phyloP scores from a whole-genome alignment of 352 stramenopile genomes.

The Phytophthora sojae region DNA sequence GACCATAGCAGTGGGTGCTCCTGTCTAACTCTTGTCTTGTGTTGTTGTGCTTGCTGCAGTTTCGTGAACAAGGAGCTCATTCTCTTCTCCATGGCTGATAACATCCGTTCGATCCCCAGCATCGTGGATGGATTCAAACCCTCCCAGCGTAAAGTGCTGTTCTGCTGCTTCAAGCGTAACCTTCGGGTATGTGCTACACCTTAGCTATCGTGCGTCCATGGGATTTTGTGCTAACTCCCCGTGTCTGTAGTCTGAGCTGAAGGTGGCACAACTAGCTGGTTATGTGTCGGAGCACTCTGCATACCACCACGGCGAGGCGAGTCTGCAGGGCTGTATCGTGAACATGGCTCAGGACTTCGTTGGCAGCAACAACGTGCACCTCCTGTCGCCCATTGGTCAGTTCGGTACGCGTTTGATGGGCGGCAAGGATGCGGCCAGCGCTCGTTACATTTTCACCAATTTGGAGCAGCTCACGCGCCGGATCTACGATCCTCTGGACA shows the following conservation, averaged over 20 bases:
- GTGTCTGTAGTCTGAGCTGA: conserved; percentile 65
- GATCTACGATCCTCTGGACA: conserved; percentile 92
- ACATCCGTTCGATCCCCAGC: conserved; percentile 96
- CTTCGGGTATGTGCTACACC: conserved; percentile 85
- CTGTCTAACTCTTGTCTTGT: conserved; percentile 5
- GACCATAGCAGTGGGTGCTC: not conserved
- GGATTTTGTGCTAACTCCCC: too few relatives aligned
- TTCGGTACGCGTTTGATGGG: conserved; percentile 98
- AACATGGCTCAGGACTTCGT: conserved; percentile 99
- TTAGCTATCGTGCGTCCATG: conserved; percentile 13
- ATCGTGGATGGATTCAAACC: conserved; percentile 98
- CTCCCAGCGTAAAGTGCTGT: conserved; percentile 98
- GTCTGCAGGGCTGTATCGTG: conserved; percentile 95
- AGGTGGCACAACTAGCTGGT: conserved; percentile 95
- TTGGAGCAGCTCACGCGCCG: conserved; percentile 84
- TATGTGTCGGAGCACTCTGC: conserved; percentile 99
- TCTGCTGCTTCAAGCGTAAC: conserved; percentile 98
- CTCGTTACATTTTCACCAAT: conserved; percentile 96
- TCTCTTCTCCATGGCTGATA: conserved; percentile 98
- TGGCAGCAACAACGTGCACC: conserved; percentile 98
- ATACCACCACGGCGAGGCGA: conserved; percentile 98
- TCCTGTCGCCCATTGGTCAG: conserved; percentile 96
- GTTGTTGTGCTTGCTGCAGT: conserved; percentile 36
- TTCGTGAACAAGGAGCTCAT: conserved; percentile 99
- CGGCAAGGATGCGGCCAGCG: conserved; percentile 95